Evolutionary conservation across 2,329 filamentous ascomycete genomes (phyloP), one percentile per base, ranked within the genome.

Genomic region (Aspergillus sp.): DNA sequence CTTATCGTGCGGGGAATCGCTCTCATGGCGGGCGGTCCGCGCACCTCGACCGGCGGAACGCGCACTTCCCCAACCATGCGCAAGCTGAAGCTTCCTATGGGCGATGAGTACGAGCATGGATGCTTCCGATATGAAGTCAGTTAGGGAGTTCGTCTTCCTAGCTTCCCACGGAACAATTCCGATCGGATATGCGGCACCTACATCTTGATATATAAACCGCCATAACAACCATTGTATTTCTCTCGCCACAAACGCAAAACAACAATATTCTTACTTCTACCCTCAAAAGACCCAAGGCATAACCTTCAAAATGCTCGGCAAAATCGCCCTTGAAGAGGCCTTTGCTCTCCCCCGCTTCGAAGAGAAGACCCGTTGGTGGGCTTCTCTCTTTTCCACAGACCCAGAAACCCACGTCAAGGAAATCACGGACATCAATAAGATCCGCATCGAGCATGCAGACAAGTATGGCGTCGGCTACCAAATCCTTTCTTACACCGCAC

Each of bases 301-400:
- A 27, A 27, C 27, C 9, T 4, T 30, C 52, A 66, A 45, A 22
- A 86, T 86, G 83, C 72, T 80, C 12, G 85, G 85, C 59, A 87
- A 88, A 61, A 79, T 87, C 57, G 82, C 82, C 12, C 76, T 87
- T 20, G 85, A 87, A 69, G 85, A 87, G 72, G 83, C 84, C 13
- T 87, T 86, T 61, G 82, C 81, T 59, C 77, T 86, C 6, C 83
- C 86, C 45, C 79, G 83, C 34, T 79, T 86, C 60, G 76, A 80
- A 46, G 82, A 86, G 61, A 82, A 82, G 70, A 84, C 82, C 5
- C 75, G 76, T 64, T 86, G 84, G 83, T 86, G 84, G 84, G 86
- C 85, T 1, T 73, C 76, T 4, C 70, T 87, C 20, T 88, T 87
- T 66, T 80, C 83, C 13, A 76, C 81, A n/a, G 80, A 87, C 61